phyloP scores from a whole-genome alignment of 139 green algal genomes.

The Bryopsis sp. region DNA sequence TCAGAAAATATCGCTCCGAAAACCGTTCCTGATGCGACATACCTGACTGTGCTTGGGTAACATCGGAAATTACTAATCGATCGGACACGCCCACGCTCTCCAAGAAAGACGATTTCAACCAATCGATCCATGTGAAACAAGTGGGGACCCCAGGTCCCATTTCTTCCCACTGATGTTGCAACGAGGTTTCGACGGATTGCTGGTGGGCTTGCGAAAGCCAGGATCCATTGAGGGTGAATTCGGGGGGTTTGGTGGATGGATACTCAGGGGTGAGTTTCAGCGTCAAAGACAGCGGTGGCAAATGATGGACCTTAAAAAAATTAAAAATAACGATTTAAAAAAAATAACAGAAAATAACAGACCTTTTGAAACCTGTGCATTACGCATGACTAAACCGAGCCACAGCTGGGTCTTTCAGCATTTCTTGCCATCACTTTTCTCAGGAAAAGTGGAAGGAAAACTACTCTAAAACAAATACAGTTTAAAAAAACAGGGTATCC shows the following conservation, averaged over 20 bases:
- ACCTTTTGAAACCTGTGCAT: background rate
- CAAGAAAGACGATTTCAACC: slow-evolving; percentile 6
- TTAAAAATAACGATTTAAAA: background rate
- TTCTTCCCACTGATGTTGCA: slow-evolving; percentile 8
- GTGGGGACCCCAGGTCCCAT: background rate
- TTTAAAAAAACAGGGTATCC: too few relatives aligned
- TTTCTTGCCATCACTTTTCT: background rate
- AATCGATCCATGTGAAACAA: slow-evolving; percentile 21
- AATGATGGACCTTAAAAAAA: slow-evolving; percentile 1
- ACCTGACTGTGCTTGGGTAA: background rate
- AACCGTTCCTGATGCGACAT: background rate
- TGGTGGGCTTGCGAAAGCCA: slow-evolving; percentile 4
- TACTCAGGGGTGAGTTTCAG: slow-evolving; percentile 11
- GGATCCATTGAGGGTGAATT: background rate
- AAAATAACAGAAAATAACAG: background rate
- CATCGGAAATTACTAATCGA: background rate
- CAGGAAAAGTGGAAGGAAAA: background rate
- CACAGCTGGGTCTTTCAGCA: background rate
- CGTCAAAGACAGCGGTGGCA: slow-evolving; percentile 9
- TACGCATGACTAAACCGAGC: background rate
- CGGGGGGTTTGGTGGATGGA: background rate
- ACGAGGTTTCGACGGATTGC: background rate
- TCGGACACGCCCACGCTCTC: background rate
- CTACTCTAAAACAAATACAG: background rate
- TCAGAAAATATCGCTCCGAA: too few relatives aligned